Conservation (phyloP, 1,284 basidiomycete species). For the Cryptococcus sp. region DNA sequence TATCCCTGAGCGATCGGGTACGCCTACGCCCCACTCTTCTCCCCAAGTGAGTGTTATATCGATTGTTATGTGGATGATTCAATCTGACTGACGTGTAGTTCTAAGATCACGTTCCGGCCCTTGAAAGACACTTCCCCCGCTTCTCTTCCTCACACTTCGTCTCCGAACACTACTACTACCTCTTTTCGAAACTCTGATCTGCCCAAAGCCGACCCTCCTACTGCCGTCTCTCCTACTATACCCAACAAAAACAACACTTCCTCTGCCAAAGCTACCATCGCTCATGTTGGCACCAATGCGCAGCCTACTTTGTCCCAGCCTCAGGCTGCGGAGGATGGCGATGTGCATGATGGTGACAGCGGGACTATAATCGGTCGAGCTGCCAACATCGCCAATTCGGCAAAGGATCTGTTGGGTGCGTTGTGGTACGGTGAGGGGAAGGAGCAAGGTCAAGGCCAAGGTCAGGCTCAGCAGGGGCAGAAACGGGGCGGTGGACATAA, state of each 20-base stretch:
- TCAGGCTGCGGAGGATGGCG: neutral
- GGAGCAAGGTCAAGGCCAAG: constrained; percentile 1
- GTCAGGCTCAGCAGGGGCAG: neutral
- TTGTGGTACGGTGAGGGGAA: constrained; percentile 47
- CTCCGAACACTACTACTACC: constrained; percentile 7
- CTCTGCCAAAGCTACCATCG: constrained; percentile 21
- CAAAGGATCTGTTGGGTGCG: constrained; percentile 53
- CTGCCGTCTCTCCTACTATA: constrained; percentile 18
- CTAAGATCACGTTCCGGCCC: constrained; percentile 46
- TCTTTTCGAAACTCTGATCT: constrained; percentile 15
- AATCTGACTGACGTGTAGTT: constrained; percentile 31
- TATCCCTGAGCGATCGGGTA: constrained; percentile 44
- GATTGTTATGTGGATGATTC: constrained; percentile 7
- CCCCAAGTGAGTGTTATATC: constrained; percentile 47
- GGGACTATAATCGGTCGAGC: constrained; percentile 50
- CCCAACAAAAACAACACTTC: neutral
- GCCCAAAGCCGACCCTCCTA: constrained; percentile 30
- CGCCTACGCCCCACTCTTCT: constrained; percentile 54
- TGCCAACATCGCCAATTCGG: constrained; percentile 53
- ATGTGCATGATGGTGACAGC: constrained; percentile 32
- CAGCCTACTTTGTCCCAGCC: constrained; percentile 30
- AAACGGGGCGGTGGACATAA: neutral
- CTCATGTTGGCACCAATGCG: constrained; percentile 38
- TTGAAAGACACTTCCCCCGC: constrained; percentile 50
- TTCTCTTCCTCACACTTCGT: constrained; percentile 44